Conservation (phyloP, 352 stramenopile species). For the Phytophthora cajani region DNA sequence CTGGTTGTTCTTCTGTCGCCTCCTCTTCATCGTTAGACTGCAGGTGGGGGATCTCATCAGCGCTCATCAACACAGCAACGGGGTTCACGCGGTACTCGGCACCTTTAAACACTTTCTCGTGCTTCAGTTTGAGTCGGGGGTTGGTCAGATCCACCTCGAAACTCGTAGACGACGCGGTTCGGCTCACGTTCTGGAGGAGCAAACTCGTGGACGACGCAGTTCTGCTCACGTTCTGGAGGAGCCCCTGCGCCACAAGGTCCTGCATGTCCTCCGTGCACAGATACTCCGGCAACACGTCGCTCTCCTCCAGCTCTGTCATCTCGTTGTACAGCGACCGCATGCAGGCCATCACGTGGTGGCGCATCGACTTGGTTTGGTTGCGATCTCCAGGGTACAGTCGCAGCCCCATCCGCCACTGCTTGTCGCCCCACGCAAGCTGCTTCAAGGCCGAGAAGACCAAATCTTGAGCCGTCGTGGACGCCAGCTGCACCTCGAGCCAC, state of each 20-base stretch:
- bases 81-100: slow-evolving; percentile 59
- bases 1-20: background rate
- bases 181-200: slow-evolving; percentile 3
- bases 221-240: slow-evolving; percentile 5
- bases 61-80: slow-evolving; percentile 44
- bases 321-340: slow-evolving; percentile 29
- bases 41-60: slow-evolving; percentile 44
- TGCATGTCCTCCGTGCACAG: slow-evolving; percentile 31
- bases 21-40: background rate
- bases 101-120: slow-evolving; percentile 43
- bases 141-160: slow-evolving; percentile 41
- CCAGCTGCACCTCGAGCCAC: slow-evolving; percentile 59
- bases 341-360: slow-evolving; percentile 22
- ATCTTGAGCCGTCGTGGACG: slow-evolving; percentile 27
- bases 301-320: slow-evolving; percentile 22
- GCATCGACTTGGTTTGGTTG: slow-evolving; percentile 5
- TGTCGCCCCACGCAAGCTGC: slow-evolving; percentile 40
- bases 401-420: slow-evolving; percentile 33
- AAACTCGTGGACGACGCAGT: slow-evolving; percentile 14
- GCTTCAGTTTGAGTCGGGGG: slow-evolving; percentile 39
- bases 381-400: slow-evolving; percentile 18
- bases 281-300: slow-evolving; percentile 49
- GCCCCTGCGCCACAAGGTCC: slow-evolving; percentile 9
- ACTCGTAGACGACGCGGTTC: slow-evolving; percentile 2
- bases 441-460: slow-evolving; percentile 34